These are phyloP conservation scores for Alternaria tenuissima DNA, from an alignment of 2,329 filamentous ascomycete genomes.

Conservation along the genomic window DNA sequence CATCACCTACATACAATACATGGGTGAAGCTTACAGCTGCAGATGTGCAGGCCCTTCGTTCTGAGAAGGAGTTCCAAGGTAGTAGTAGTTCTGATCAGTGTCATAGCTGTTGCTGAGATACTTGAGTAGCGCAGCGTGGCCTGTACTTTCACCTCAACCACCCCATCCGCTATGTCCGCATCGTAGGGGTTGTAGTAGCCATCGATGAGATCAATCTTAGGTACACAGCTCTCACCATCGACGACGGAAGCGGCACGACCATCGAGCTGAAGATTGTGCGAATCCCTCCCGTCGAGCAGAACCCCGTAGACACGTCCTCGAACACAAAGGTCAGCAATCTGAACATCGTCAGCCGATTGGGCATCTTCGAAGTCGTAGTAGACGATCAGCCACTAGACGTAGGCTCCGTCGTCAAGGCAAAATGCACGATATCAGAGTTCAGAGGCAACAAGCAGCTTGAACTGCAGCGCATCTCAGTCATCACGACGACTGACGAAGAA, in stretches of 20 bases:
- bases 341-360: constrained; percentile 45
- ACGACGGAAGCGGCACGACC: constrained; percentile 68
- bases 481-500: constrained; percentile 64
- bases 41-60: constrained; percentile 63
- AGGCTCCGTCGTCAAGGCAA: constrained; percentile 63
- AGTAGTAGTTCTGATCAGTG: constrained; percentile 11
- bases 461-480: constrained; percentile 60
- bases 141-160: constrained; percentile 66
- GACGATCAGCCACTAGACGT: constrained; percentile 50
- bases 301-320: constrained; percentile 37
- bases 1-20: constrained; percentile 67
- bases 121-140: constrained; percentile 56
- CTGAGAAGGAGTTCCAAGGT: constrained; percentile 62
- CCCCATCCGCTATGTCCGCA: constrained; percentile 57
- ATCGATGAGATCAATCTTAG: constrained; percentile 52
- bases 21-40: constrained; percentile 69
- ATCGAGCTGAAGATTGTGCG: constrained; percentile 64
- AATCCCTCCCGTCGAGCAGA: constrained; percentile 34
- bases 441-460: constrained; percentile 61
- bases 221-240: constrained; percentile 62
- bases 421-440: constrained; percentile 64
- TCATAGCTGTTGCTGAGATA: background rate
- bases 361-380: constrained; percentile 53
- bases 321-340: constrained; percentile 52
- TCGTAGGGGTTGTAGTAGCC: constrained; percentile 57